A percentile compares a stretch with the other conserved stretches of the same genome.
These are phyloP conservation scores for Aristolochia contorta DNA, from an alignment of 164 flowering plant genomes.

Conservation along the genomic window DNA sequence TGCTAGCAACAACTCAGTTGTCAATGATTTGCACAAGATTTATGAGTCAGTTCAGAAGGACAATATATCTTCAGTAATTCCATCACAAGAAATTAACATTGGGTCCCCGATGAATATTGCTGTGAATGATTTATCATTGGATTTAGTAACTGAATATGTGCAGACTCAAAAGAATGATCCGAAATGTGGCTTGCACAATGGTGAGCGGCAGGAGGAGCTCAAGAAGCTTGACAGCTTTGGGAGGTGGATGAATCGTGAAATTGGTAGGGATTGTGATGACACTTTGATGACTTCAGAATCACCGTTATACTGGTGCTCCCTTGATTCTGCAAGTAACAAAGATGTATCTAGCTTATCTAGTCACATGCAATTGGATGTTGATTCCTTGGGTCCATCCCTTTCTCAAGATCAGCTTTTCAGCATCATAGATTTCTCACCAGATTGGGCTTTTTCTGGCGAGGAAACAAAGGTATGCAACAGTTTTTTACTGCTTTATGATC, in stretches of 20 bases:
- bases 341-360: constrained; percentile 47
- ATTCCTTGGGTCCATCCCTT: constrained; percentile 55
- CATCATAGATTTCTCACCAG: constrained; percentile 60
- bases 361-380: constrained; percentile 50
- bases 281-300: constrained; percentile 56
- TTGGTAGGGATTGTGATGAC: constrained; percentile 58
- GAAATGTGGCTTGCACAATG: constrained; percentile 10
- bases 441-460: constrained; percentile 51
- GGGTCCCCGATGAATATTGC: constrained; percentile 9
- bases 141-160: constrained; percentile 7
- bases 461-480: constrained; percentile 44
- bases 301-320: constrained; percentile 47
- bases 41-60: constrained; percentile 19
- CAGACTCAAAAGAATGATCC: constrained; percentile 7
- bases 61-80: constrained; percentile 11
- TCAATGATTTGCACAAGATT: constrained; percentile 2
- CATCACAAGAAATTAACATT: constrained; percentile 7
- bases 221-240: constrained; percentile 67
- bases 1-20: constrained; percentile 4
- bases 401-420: constrained; percentile 67
- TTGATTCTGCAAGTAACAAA: constrained; percentile 36
- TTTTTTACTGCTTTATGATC: background rate
- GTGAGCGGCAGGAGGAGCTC: constrained; percentile 21
- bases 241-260: constrained; percentile 64
- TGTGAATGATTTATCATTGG: constrained; percentile 9